Conservation (phyloP, 306 rosid species). For the Quercus rubra region DNA sequence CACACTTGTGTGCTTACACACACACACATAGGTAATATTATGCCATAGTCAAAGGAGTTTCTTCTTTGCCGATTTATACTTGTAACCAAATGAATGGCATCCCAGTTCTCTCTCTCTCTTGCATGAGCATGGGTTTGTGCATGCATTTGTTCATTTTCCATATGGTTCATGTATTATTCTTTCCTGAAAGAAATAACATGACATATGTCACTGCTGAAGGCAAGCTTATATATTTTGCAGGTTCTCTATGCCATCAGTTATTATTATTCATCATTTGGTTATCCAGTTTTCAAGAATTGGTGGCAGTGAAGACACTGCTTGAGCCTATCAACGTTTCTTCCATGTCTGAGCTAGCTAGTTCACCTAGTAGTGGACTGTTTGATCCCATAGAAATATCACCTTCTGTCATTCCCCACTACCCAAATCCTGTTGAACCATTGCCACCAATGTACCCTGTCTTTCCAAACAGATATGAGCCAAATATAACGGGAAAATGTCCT, state of each 20-base stretch:
- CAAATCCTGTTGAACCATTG: conserved; percentile 56
- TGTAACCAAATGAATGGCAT: background rate
- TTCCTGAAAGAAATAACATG: background rate
- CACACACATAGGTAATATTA: no score
- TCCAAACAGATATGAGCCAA: conserved; percentile 78
- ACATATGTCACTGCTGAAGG: conserved; percentile 18
- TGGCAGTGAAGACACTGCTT: conserved; percentile 43
- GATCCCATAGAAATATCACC: conserved; percentile 97
- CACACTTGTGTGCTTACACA: no score
- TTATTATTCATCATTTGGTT: conserved; percentile 66
- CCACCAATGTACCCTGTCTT: conserved; percentile 91
- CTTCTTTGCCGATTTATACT: background rate
- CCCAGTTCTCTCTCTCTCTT: background rate
- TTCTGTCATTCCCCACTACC: conserved; percentile 76
- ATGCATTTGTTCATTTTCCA: background rate
- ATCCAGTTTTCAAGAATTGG: conserved; percentile 55
- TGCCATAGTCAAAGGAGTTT: background rate
- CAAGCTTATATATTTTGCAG: conserved; percentile 46
- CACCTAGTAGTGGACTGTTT: conserved; percentile 65
- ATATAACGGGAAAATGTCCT: conserved; percentile 87
- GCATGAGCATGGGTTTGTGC: background rate
- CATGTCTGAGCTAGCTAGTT: conserved; percentile 50
- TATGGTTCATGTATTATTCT: background rate
- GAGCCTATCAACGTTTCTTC: conserved; percentile 37
- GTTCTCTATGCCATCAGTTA: conserved; percentile 61